These are phyloP conservation scores for Orbilia brochopaga DNA, from an alignment of 2,329 filamentous ascomycete genomes.

Conservation along the genomic window DNA sequence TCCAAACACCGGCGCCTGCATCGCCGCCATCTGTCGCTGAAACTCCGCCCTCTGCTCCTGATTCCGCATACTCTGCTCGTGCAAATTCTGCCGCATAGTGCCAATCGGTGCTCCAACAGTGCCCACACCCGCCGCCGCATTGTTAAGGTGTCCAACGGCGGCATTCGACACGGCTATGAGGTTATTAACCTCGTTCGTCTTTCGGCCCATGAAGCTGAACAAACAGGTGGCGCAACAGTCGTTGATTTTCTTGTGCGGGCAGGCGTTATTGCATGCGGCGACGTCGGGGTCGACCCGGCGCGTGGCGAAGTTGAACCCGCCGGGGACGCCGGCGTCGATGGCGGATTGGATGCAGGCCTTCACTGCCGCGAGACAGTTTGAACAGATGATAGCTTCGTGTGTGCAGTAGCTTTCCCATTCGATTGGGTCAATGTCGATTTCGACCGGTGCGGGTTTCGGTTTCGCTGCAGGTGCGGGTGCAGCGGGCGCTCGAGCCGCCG, in stretches of 20 bases:
- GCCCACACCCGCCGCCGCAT: conserved; percentile 10
- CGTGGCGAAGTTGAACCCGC: conserved; percentile 33
- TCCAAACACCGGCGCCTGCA: neutral
- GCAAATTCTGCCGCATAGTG: conserved; percentile 12
- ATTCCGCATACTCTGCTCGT: conserved; percentile 7
- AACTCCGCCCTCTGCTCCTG: conserved; percentile 7
- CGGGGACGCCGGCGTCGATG: conserved; percentile 21
- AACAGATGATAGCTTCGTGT: conserved; percentile 3
- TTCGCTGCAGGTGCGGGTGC: neutral
- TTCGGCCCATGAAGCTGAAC: conserved; percentile 5
- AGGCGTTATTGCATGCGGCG: conserved; percentile 27
- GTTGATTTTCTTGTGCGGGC: conserved; percentile 24
- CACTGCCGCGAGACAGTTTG: neutral
- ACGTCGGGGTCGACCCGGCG: conserved; percentile 21
- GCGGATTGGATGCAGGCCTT: conserved; percentile 26
- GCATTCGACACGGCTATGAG: neutral
- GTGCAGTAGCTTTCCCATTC: conserved; percentile 23
- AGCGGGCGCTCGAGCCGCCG: conserved; percentile 3
- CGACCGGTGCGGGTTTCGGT: conserved; percentile 3
- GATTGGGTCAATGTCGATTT: conserved; percentile 3
- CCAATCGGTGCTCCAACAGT: neutral
- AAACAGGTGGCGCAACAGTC: conserved; percentile 23
- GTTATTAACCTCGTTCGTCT: conserved; percentile 1
- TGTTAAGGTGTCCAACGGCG: conserved; percentile 10
- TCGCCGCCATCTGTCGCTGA: neutral